Conservation (phyloP, 2,329 filamentous ascomycete species). For the Coniochaeta prunicola region DNA sequence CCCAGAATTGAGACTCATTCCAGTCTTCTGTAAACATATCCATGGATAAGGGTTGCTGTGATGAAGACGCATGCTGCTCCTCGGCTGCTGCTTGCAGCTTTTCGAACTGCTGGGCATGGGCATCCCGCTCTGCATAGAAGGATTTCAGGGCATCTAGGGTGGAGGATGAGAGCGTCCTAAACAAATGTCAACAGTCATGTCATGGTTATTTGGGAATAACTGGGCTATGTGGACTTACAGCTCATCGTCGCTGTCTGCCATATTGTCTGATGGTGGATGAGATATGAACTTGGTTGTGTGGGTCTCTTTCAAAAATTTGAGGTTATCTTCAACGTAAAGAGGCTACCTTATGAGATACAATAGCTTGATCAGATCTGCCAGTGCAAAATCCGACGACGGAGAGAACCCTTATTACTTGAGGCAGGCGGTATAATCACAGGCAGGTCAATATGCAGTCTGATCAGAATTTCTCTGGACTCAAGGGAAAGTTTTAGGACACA, state of each 20-base stretch:
- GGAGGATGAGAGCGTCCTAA: constrained; percentile 55
- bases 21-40: constrained; percentile 72
- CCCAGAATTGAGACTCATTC: constrained; percentile 82
- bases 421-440: too few relatives aligned
- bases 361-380: background rate
- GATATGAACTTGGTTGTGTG: background rate
- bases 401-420: too few relatives aligned
- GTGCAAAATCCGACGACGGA: background rate
- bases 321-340: background rate
- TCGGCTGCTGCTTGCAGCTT: constrained; percentile 57
- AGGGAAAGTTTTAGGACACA: constrained; percentile 18
- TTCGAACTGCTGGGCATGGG: constrained; percentile 58
- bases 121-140: constrained; percentile 69
- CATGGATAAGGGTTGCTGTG: constrained; percentile 43
- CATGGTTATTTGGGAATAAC: background rate
- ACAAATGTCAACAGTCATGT: background rate
- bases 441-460: background rate
- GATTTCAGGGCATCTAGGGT: constrained; percentile 63
- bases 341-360: background rate
- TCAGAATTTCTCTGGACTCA: constrained; percentile 5
- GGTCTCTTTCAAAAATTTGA: background rate
- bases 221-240: background rate
- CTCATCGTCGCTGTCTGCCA: constrained; percentile 2
- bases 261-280: background rate
- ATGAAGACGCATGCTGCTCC: constrained; percentile 26